A percentile compares a stretch with the other conserved stretches of the same genome.
Conservation (phyloP, 352 stramenopile species). For the Albugo candida region DNA sequence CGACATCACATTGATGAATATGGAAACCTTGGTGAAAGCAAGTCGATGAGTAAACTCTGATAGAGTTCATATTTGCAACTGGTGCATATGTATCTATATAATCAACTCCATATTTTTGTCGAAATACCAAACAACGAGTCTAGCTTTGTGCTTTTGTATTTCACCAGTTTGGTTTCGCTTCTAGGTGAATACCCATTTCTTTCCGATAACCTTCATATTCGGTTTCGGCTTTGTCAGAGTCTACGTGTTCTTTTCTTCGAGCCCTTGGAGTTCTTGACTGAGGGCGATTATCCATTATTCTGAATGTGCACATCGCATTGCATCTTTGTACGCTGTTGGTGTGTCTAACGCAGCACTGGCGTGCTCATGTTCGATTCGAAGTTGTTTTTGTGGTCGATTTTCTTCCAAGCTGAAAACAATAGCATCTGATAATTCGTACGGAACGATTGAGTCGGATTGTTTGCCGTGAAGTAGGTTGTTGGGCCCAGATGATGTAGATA, state of each 20-base stretch:
- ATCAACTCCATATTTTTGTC: slow-evolving; percentile 10
- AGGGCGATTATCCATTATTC: background rate
- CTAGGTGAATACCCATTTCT: slow-evolving; percentile 6
- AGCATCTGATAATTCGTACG: too few species aligned
- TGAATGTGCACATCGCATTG: slow-evolving; percentile 1
- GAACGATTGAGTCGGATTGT: too few species aligned
- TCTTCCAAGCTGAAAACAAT: too few species aligned
- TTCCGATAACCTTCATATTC: slow-evolving; percentile 1
- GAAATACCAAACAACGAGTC: slow-evolving; percentile 10
- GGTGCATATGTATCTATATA: slow-evolving; percentile 12
- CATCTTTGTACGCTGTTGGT: slow-evolving; percentile 3
- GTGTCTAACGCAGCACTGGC: background rate
- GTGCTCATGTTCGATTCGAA: too few species aligned
- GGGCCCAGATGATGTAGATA: too few species aligned
- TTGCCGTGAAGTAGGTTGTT: too few species aligned
- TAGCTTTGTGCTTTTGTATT: slow-evolving; percentile 11
- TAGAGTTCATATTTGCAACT: slow-evolving; percentile 8
- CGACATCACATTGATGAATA: slow-evolving; percentile 10
- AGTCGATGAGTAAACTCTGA: slow-evolving; percentile 10
- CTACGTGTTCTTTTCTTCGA: background rate
- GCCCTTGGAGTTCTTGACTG: background rate
- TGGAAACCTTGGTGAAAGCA: slow-evolving; percentile 4
- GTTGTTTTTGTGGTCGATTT: too few species aligned
- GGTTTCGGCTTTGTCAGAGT: background rate
- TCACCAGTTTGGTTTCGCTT: slow-evolving; percentile 4